Percentiles rank a stretch among this genome's conserved stretches.
Evolutionary conservation across 2,329 filamentous ascomycete species (phyloP).

Genomic region (Cercospora nicotianae): DNA sequence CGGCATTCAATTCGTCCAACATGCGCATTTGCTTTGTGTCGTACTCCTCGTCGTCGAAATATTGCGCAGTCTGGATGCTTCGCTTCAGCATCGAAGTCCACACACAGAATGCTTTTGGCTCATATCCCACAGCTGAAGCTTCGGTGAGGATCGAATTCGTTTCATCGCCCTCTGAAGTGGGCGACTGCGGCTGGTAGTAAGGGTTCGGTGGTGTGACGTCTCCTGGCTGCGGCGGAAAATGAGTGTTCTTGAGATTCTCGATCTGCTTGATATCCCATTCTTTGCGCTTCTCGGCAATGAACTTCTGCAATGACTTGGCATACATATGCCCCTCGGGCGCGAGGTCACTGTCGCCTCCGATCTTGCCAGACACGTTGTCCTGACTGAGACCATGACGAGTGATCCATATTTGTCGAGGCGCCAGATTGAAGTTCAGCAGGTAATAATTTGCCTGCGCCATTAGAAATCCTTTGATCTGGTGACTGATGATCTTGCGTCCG

Average conservation of each 20-base stretch:
- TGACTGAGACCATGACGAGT: constrained; percentile 88
- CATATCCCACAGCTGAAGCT: constrained; percentile 47
- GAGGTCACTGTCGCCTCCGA: constrained; percentile 85
- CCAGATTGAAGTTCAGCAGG: constrained; percentile 93
- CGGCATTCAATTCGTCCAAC: constrained; percentile 91
- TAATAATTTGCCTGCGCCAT: constrained; percentile 92
- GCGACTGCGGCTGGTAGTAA: constrained; percentile 60
- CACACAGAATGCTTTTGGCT: constrained; percentile 83
- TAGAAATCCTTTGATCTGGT: constrained; percentile 87
- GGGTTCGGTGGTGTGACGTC: constrained; percentile 95
- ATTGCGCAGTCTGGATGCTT: constrained; percentile 81
- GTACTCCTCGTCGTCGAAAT: constrained; percentile 93
- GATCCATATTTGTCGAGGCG: constrained; percentile 96
- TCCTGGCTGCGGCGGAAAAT: constrained; percentile 86
- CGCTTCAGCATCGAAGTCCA: constrained; percentile 98
- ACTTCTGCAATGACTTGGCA: constrained; percentile 73
- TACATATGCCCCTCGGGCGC: constrained; percentile 79
- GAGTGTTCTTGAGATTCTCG: constrained; percentile 71
- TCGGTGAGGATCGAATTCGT: constrained; percentile 20
- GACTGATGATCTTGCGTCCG: constrained; percentile 86
- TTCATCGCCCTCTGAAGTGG: constrained; percentile 20
- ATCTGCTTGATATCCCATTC: constrained; percentile 83
- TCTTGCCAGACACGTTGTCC: constrained; percentile 83
- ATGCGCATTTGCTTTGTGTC: constrained; percentile 75
- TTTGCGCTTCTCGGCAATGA: constrained; percentile 76